A percentile compares a stretch with the other conserved stretches of the same genome.
Evolutionary conservation across 495 filamentous ascomycete species (phyloP).

Genomic region (Chaetomidium leptoderma): DNA sequence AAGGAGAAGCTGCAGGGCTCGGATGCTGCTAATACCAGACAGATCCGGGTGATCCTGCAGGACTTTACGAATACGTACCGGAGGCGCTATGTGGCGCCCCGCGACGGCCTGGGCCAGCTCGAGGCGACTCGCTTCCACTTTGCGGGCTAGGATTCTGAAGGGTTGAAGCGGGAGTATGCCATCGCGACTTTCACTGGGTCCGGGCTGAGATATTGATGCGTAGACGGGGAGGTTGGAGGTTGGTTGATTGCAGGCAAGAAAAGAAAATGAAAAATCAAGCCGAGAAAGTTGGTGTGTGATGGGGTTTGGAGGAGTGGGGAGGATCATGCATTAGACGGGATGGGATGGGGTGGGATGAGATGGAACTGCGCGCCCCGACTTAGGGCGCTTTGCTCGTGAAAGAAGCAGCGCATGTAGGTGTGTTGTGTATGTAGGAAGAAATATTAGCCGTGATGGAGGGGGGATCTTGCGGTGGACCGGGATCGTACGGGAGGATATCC

Average conservation of each 20-base stretch:
- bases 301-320: not conserved
- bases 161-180: not conserved
- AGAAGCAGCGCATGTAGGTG: slow-evolving; percentile 2
- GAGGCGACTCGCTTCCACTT: slow-evolving; percentile 86
- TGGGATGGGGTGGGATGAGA: not conserved
- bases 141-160: slow-evolving; percentile 44
- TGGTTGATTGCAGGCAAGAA: not conserved
- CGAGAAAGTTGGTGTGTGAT: not conserved
- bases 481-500: not conserved
- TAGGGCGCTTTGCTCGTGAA: not conserved
- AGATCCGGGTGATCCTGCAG: slow-evolving; percentile 81
- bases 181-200: too few species aligned
- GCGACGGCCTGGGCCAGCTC: slow-evolving; percentile 80
- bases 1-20: slow-evolving; percentile 61
- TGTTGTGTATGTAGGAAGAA: slow-evolving; percentile 10
- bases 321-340: slow-evolving; percentile 5
- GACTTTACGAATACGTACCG: slow-evolving; percentile 96
- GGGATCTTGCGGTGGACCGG: not conserved
- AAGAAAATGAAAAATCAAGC: too few species aligned
- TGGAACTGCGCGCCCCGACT: too few species aligned
- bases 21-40: slow-evolving; percentile 59
- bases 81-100: slow-evolving; percentile 86
- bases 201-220: too few species aligned
- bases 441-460: slow-evolving; percentile 7
- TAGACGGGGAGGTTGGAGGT: not conserved